These are phyloP conservation scores for Candida broadrunensis DNA, from an alignment of 805 yeast species.

Conservation along the genomic window DNA sequence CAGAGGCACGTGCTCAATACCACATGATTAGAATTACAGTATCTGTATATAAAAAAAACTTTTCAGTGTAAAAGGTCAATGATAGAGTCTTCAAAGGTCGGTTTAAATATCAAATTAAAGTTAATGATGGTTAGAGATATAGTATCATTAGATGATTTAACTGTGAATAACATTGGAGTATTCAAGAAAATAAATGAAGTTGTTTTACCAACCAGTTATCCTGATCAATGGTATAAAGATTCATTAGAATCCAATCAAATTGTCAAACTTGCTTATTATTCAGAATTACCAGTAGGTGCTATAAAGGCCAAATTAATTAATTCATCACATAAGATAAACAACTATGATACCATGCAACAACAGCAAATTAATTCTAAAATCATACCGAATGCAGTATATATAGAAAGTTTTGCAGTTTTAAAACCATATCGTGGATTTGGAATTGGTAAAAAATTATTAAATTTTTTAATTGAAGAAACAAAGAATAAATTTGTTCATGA, in stretches of 20 bases:
- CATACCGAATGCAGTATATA: constrained; percentile 54
- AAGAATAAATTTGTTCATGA: constrained; percentile 51
- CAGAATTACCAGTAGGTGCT: constrained; percentile 81
- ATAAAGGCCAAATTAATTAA: constrained; percentile 55
- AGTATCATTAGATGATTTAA: constrained; percentile 55
- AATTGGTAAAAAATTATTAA: constrained; percentile 58
- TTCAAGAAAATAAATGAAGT: constrained; percentile 54
- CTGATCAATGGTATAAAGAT: constrained; percentile 51
- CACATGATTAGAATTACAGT: too few species aligned
- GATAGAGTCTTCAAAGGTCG: too few species aligned
- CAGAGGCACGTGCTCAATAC: too few species aligned
- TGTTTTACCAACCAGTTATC: constrained; percentile 49
- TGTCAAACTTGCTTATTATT: constrained; percentile 58
- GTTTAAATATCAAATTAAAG: too few species aligned
- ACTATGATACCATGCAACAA: constrained; percentile 23
- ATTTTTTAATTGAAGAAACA: constrained; percentile 56
- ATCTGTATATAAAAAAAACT: too few species aligned
- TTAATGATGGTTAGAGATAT: constrained; percentile 31
- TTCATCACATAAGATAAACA: constrained; percentile 19
- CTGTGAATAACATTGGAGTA: constrained; percentile 57
- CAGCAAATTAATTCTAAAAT: constrained; percentile 19
- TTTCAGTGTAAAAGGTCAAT: too few species aligned
- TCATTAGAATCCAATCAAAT: constrained; percentile 48
- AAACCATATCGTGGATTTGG: constrained; percentile 60
- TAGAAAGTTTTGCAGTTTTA: constrained; percentile 68